Conservation (phyloP, 2,329 filamentous ascomycete species). For the Stylonectria norvegica region DNA sequence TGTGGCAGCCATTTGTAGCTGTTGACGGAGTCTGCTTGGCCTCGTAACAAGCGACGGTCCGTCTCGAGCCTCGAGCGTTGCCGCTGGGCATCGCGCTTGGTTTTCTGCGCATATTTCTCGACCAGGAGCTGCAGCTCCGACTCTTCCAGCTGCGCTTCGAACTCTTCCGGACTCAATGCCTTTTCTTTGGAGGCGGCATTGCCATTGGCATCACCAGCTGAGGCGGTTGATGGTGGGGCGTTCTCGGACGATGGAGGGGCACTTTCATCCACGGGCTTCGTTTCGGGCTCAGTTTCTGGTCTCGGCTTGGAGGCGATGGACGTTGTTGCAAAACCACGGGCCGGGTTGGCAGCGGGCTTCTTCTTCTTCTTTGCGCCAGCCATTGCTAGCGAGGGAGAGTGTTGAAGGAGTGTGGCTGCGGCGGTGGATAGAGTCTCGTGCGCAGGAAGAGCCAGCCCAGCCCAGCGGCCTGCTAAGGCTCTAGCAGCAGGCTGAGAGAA, state of each 20-base stretch:
- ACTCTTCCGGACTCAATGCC: slow-evolving; percentile 75
- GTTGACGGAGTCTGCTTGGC: slow-evolving; percentile 71
- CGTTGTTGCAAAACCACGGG: slow-evolving; percentile 88
- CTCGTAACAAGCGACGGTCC: slow-evolving; percentile 76
- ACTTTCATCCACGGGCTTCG: slow-evolving; percentile 26
- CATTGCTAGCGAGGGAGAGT: slow-evolving; percentile 46
- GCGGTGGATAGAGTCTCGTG: neutral
- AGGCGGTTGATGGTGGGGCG: slow-evolving; percentile 28
- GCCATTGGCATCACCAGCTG: slow-evolving; percentile 23
- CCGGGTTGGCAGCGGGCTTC: slow-evolving; percentile 82
- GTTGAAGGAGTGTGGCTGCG: neutral
- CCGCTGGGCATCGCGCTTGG: slow-evolving; percentile 72
- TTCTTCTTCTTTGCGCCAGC: slow-evolving; percentile 80
- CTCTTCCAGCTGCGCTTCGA: slow-evolving; percentile 83
- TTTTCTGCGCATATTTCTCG: slow-evolving; percentile 77
- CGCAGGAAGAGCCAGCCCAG: too few species aligned
- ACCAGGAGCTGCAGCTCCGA: slow-evolving; percentile 86
- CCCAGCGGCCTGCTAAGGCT: too few species aligned
- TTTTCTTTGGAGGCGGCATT: slow-evolving; percentile 32
- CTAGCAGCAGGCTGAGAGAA: slow-evolving; percentile 1
- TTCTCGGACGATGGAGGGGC: slow-evolving; percentile 31
- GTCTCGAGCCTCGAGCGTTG: slow-evolving; percentile 78
- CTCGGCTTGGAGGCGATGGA: slow-evolving; percentile 82
- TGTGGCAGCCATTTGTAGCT: slow-evolving; percentile 75
- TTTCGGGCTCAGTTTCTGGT: slow-evolving; percentile 51